Base-by-base conservation (phyloP, 495 filamentous ascomycete genomes). In the Tuber indicum region DNA sequence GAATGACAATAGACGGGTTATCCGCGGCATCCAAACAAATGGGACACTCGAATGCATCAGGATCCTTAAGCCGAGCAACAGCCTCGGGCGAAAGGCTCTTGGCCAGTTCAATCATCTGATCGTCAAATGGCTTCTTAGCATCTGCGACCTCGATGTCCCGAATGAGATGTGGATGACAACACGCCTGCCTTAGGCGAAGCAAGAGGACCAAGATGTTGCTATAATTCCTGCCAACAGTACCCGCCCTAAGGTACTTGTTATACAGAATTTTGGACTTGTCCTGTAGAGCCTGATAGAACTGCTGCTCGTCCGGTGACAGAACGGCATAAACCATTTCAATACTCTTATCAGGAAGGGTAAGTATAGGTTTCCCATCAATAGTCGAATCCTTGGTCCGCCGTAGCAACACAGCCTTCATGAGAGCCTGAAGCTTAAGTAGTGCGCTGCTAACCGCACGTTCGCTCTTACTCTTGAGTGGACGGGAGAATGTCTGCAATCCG, bases 101-200 rank as follows among this genome's bases (percentile, higher is more conserved):
- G 0, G 94, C 94, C 36, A 96, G 87, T 14, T 87, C 87, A 19
- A 89, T 73, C 85, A 94, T 89, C 10, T 89, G 86, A 1, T 90
- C 88, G 3, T 87, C 85, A 16, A 80, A 87, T 82, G 66, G 88
- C 84, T 79, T 85, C 81, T 32, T 32, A 5, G 52, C n/a, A 84
- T 72, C 84, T 85, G n/a, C 86, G 86, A 74, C 90, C 86, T 89
- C 90, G 78, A 92, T 90, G 75, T 95, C 94, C 17, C 86, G 87
- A 73, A 96, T 94, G n/a, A 99, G 86, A 83, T 96, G 92, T 1
- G 94, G 94, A 84, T 99, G 96, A 79, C 94, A 97, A 82, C 93
- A 96, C 45, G 92, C 92, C 84, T 99, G 96, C n/a, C 93, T 89
- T 14, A 99, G 89, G 21, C 95, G 92, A 19, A 99, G 87, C 70